These are phyloP conservation scores for Sclerotinia subarctica DNA, from an alignment of 2,329 filamentous ascomycete genomes.

Conservation along the genomic window DNA sequence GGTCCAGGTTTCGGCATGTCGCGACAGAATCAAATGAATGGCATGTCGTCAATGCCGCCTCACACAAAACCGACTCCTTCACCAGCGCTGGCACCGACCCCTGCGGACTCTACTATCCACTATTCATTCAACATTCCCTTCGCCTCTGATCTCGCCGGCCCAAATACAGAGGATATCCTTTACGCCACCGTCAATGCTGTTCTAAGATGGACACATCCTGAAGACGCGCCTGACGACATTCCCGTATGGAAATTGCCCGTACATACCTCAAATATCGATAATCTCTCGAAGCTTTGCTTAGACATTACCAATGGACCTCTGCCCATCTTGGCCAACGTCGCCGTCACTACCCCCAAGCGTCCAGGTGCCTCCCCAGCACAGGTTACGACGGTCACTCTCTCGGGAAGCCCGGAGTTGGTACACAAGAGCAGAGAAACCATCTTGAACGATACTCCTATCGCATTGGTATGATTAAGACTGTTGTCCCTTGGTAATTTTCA, in stretches of 20 bases:
- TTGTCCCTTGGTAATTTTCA: neutral
- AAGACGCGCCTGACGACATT: constrained; percentile 78
- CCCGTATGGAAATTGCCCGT: constrained; percentile 89
- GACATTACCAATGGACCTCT: constrained; percentile 70
- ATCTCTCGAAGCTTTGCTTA: constrained; percentile 74
- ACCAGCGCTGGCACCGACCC: constrained; percentile 63
- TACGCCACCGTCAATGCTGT: constrained; percentile 87
- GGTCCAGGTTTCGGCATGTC: constrained; percentile 62
- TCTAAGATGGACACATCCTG: constrained; percentile 89
- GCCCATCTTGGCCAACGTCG: constrained; percentile 78
- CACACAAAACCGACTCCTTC: constrained; percentile 55
- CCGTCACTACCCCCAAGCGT: constrained; percentile 74
- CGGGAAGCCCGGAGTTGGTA: constrained; percentile 81
- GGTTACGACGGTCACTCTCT: constrained; percentile 86
- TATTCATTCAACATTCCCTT: constrained; percentile 98
- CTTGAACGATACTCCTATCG: constrained; percentile 86
- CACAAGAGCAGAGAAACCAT: constrained; percentile 87
- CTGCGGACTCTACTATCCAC: constrained; percentile 76
- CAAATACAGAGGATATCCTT: constrained; percentile 90
- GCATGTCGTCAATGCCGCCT: constrained; percentile 46
- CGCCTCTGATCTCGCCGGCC: constrained; percentile 84
- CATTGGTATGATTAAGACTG: constrained; percentile 63
- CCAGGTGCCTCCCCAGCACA: constrained; percentile 50
- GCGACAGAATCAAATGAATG: constrained; percentile 44
- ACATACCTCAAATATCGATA: constrained; percentile 80